These are phyloP conservation scores for Priceomyces carsonii DNA, from an alignment of 805 yeast species.

Conservation along the genomic window DNA sequence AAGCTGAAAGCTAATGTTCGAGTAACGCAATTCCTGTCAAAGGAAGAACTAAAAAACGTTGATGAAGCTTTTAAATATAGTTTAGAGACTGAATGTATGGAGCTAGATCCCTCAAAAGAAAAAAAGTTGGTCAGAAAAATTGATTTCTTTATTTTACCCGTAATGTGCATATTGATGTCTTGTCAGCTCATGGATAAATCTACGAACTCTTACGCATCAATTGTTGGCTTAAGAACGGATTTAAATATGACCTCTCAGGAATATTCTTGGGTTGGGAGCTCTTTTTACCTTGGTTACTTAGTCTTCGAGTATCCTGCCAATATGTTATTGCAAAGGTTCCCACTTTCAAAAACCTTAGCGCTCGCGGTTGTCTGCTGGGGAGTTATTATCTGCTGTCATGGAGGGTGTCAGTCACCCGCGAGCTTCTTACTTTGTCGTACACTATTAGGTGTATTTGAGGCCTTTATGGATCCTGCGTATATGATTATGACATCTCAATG, in stretches of 20 bases:
- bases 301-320: constrained; percentile 2
- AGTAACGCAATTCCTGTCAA: too few relatives aligned
- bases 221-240: constrained; percentile 44
- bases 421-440: constrained; percentile 7
- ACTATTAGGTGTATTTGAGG: constrained; percentile 23
- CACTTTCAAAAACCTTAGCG: constrained; percentile 19
- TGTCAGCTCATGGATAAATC: constrained; percentile 47
- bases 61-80: too few relatives aligned
- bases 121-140: constrained; percentile 17
- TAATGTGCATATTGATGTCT: constrained; percentile 32
- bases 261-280: constrained; percentile 46
- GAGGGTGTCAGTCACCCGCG: constrained; percentile 5
- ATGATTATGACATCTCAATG: constrained; percentile 7
- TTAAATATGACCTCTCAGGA: constrained; percentile 39
- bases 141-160: constrained; percentile 23
- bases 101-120: constrained; percentile 17
- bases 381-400: constrained; percentile 3
- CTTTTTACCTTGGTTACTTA: constrained; percentile 40
- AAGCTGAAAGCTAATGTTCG: too few relatives aligned
- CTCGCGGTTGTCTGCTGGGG: constrained; percentile 13
- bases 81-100: too few relatives aligned
- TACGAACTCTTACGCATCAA: constrained; percentile 45
- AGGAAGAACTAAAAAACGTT: too few relatives aligned
- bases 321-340: constrained; percentile 14
- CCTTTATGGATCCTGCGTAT: constrained; percentile 9